Evolutionary conservation across 495 filamentous ascomycete genomes (phyloP), one percentile per base, ranked within the genome.

Genomic region (Penicillium maclennaniae): DNA sequence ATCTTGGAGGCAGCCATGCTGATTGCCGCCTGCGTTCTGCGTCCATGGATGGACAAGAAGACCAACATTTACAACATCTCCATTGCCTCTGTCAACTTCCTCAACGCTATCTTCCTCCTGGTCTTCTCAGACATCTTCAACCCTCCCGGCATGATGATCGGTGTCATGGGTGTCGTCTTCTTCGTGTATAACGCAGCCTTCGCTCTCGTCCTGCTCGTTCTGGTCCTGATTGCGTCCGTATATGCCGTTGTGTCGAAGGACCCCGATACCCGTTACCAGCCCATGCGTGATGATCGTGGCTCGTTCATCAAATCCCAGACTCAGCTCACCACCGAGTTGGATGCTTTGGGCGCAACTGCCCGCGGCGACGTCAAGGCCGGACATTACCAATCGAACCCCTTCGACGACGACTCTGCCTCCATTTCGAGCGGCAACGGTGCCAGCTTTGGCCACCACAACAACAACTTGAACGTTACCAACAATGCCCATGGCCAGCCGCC

Each of bases 11-110:
- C 88, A 0, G 82, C 63, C 25, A 85, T 89, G 60, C 78, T 98
- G 56, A 86, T 97, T 60, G 82, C 67, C 26, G 84, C 90, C 31
- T 87, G 83, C 55, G 83, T 95, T 41, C 73, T 96, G 60, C 85
- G 89, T 38, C 93, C 93, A 7, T 98, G 91, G 85, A 97, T 98
- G 93, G 93, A 98, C 77, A 97, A 96, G 82, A 93, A 91, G 73
- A 97, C 92, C 53, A 98, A 98, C 68, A 83, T 85, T 45, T 95
- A 95, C 80, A 97, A 97, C 75, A 96, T 98, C 57, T 78, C 92
- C 49, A 97, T 98, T 63, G 85, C 82, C 49, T 85, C 81, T 26
- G 75, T 96, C 63, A 97, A 97, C 72, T 95, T 97, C 66, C 64
- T 97, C 67, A 96, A 95, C 67, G 81, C 84, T 54, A 84, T 95